Conservation (phyloP, 495 filamentous ascomycete species). For the Paragyromitra xinjiangensis region DNA sequence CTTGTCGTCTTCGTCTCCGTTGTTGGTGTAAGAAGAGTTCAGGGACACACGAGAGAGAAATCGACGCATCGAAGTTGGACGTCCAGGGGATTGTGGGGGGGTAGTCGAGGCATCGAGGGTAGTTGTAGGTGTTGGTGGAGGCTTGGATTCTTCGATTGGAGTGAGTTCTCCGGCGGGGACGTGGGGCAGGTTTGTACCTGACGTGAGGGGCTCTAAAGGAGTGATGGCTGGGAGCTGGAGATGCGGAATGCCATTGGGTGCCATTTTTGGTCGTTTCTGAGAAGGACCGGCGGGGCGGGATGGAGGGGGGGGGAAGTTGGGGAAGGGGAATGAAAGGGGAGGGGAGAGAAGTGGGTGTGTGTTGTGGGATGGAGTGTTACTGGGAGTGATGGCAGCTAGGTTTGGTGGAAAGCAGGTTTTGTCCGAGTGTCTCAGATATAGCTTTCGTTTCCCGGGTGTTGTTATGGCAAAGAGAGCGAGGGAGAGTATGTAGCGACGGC, state of each 20-base stretch:
- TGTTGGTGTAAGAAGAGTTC: slow-evolving; percentile 58
- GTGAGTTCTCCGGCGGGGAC: slow-evolving; percentile 52
- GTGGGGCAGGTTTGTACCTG: slow-evolving; percentile 56
- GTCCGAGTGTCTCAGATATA: slow-evolving; percentile 43
- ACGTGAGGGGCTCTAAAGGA: slow-evolving; percentile 55
- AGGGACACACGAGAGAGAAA: slow-evolving; percentile 60
- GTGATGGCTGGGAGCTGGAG: slow-evolving; percentile 53
- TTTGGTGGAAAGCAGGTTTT: slow-evolving; percentile 23
- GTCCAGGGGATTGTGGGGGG: slow-evolving; percentile 53
- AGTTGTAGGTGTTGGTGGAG: slow-evolving; percentile 47
- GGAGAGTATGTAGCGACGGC: slow-evolving; percentile 12
- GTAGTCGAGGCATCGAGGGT: slow-evolving; percentile 49
- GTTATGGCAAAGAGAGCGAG: slow-evolving; percentile 9
- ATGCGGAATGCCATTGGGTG: slow-evolving; percentile 54
- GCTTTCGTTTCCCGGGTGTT: slow-evolving; percentile 40
- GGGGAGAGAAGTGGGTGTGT: slow-evolving; percentile 11
- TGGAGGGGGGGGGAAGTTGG: slow-evolving; percentile 1
- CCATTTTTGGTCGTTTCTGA: slow-evolving; percentile 40
- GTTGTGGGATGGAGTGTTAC: slow-evolving; percentile 40
- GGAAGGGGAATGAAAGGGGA: slow-evolving; percentile 43
- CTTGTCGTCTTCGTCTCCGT: slow-evolving; percentile 53
- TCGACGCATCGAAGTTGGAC: slow-evolving; percentile 58
- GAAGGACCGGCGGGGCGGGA: slow-evolving; percentile 37
- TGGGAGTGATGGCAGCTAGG: slow-evolving; percentile 34
- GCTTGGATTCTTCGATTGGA: slow-evolving; percentile 49